phyloP scores from a whole-genome alignment of 2,329 filamentous ascomycete species.

The Epichloe baconii region DNA sequence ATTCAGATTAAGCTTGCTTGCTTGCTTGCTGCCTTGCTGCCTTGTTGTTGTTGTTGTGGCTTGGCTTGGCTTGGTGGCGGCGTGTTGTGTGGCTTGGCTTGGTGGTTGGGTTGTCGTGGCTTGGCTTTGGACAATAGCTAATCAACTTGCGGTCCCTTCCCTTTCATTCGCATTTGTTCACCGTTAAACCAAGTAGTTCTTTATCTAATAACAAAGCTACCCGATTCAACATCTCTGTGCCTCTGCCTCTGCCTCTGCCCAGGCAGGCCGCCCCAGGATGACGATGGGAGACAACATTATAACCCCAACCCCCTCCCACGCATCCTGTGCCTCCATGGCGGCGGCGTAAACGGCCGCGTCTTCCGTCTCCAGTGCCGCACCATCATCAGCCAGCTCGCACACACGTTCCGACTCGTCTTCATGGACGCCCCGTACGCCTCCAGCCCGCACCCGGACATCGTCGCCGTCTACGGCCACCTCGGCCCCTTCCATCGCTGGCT shows the following conservation, averaged over 20 bases:
- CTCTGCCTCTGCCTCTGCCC: no score
- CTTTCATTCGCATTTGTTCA: no score
- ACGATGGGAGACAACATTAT: not conserved
- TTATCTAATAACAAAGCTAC: no score
- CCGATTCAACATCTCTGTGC: not conserved
- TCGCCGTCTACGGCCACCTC: slow-evolving; percentile 49
- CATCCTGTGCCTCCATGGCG: slow-evolving; percentile 71
- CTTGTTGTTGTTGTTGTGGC: not conserved
- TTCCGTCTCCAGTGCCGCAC: slow-evolving; percentile 56
- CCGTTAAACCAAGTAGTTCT: no score
- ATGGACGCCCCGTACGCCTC: slow-evolving; percentile 56
- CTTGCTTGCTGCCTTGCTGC: not conserved
- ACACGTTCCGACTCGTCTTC: slow-evolving; percentile 58
- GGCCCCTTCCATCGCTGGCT: slow-evolving; percentile 54
- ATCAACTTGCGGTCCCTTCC: no score
- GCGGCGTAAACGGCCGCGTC: slow-evolving; percentile 58
- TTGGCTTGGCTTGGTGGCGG: no score
- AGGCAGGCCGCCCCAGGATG: not conserved
- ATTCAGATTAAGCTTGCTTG: no score
- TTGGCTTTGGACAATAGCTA: no score
- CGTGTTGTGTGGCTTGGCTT: no score
- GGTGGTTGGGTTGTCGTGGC: no score
- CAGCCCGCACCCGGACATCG: slow-evolving; percentile 46
- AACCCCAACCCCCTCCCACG: slow-evolving; percentile 34
- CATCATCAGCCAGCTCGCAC: slow-evolving; percentile 31